Percentiles rank a stretch among this genome's conserved stretches.
These are phyloP conservation scores for Cymbopogon citratus DNA, from an alignment of 176 grass and related monocot species.

Conservation along the genomic window DNA sequence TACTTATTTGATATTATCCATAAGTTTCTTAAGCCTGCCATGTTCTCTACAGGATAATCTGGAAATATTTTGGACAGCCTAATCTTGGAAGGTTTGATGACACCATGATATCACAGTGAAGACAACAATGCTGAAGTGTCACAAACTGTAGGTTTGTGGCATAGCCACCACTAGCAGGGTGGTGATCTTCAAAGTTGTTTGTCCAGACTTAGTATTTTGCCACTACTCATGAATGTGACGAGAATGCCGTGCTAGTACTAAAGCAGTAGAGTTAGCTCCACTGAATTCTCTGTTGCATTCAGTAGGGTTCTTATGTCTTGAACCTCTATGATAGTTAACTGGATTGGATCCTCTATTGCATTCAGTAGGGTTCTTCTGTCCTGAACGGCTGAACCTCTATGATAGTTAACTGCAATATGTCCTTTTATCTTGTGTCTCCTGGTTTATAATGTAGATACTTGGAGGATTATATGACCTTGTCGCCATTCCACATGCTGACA, in stretches of 20 bases:
- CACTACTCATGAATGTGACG: background rate
- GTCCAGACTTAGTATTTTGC: background rate
- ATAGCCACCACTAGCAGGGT: background rate
- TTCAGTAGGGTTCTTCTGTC: background rate
- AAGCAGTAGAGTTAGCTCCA: background rate
- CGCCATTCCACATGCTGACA: too few relatives aligned
- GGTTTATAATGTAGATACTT: too few relatives aligned
- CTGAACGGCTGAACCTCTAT: background rate
- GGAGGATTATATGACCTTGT: background rate
- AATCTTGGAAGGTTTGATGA: background rate
- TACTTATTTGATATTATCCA: background rate
- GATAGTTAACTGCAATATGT: background rate
- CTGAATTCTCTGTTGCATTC: background rate
- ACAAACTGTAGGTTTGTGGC: slow-evolving; percentile 13
- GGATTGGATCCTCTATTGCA: too few relatives aligned
- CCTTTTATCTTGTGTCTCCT: background rate
- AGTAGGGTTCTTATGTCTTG: background rate
- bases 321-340: too few relatives aligned
- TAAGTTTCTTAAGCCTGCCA: background rate
- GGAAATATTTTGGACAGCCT: background rate
- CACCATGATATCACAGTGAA: background rate
- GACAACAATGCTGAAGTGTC: background rate
- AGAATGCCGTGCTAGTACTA: background rate
- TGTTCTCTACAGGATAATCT: background rate
- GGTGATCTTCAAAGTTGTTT: background rate